Evolutionary conservation across 805 yeast species (phyloP).

Genomic region (Blastobotrys peoriensis): DNA sequence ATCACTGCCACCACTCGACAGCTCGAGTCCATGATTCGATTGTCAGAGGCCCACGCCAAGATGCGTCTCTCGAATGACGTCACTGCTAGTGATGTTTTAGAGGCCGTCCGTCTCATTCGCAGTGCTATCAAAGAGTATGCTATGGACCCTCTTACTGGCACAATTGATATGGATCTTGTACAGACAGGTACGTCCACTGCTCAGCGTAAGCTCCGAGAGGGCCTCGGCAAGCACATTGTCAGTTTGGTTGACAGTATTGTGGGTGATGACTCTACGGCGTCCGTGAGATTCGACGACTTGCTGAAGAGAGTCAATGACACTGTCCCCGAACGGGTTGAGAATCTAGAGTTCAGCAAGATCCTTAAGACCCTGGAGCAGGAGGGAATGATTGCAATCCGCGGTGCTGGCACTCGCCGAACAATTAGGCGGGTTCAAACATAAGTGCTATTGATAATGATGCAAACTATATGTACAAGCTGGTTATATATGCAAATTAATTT

Average conservation of each 20-base stretch:
- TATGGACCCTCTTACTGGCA: conserved; percentile 93
- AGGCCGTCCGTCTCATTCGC: conserved; percentile 87
- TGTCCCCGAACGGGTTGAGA: conserved; percentile 58
- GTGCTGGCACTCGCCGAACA: conserved; percentile 65
- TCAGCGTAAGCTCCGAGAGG: conserved; percentile 72
- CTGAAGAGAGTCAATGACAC: conserved; percentile 60
- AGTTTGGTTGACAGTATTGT: conserved; percentile 39
- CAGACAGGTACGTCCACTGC: conserved; percentile 93
- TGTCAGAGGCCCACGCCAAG: conserved; percentile 95
- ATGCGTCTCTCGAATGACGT: conserved; percentile 77
- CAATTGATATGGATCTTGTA: conserved; percentile 94
- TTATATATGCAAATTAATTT: background rate
- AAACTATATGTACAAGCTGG: background rate
- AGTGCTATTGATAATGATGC: too few species aligned
- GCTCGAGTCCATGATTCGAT: conserved; percentile 89
- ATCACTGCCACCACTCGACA: conserved; percentile 98
- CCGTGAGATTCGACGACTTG: conserved; percentile 55
- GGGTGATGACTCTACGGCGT: conserved; percentile 35
- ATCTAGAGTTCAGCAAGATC: conserved; percentile 62
- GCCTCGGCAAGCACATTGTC: conserved; percentile 56
- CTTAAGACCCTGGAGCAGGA: conserved; percentile 65
- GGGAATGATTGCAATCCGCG: conserved; percentile 59
- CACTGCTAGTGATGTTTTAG: conserved; percentile 75
- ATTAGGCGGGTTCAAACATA: conserved; percentile 39
- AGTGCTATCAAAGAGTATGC: conserved; percentile 97